phyloP scores from a whole-genome alignment of 2,329 filamentous ascomycete species.

The Sclerotinia spermophila region DNA sequence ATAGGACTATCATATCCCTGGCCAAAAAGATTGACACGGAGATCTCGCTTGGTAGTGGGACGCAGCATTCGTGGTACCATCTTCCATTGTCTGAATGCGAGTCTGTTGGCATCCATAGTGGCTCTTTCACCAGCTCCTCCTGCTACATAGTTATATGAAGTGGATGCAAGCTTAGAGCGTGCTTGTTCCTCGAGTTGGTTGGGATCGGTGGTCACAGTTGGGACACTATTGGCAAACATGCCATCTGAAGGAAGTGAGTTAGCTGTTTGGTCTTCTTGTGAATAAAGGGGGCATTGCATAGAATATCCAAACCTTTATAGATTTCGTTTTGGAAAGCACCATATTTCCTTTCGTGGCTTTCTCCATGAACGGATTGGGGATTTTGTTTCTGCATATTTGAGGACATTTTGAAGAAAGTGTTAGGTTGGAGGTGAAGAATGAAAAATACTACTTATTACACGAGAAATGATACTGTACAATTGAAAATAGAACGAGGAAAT shows the following conservation, averaged over 20 bases:
- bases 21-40: conserved; percentile 48
- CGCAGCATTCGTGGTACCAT: conserved; percentile 57
- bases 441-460: background rate
- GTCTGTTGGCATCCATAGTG: conserved; percentile 61
- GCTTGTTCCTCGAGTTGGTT: conserved; percentile 55
- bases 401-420: conserved; percentile 17
- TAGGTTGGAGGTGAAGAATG: background rate
- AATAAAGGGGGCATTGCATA: background rate
- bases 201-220: conserved; percentile 56
- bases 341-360: conserved; percentile 24
- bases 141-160: conserved; percentile 56
- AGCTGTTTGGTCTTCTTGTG: background rate
- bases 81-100: conserved; percentile 61
- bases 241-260: conserved; percentile 38
- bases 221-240: conserved; percentile 46
- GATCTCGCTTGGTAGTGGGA: conserved; percentile 37
- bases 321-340: conserved; percentile 31
- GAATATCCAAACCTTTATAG: conserved; percentile 24
- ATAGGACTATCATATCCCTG: conserved; percentile 48
- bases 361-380: conserved; percentile 24
- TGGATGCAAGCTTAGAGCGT: conserved; percentile 44
- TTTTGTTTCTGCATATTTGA: conserved; percentile 25
- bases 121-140: conserved; percentile 60
- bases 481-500: background rate
- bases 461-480: background rate